These are phyloP conservation scores for Rhizoclosmatium globosum DNA, from an alignment of 192 early-diverging fungal species.

Conservation along the genomic window DNA sequence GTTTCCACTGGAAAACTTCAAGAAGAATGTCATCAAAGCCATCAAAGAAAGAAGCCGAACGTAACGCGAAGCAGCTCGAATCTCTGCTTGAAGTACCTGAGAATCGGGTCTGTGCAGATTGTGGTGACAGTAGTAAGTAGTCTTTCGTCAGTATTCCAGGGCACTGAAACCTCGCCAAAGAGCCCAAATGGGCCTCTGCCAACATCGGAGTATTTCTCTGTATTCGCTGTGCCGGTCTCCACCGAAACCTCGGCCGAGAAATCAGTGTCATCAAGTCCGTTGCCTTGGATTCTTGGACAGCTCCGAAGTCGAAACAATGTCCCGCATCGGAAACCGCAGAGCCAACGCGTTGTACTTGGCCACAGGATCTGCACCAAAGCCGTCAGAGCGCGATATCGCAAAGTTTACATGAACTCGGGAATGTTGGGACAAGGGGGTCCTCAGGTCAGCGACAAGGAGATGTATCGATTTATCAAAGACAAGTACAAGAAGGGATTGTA, in stretches of 20 bases:
- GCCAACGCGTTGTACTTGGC: slow-evolving; percentile 35
- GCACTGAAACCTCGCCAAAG: slow-evolving; percentile 5
- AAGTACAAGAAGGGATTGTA: slow-evolving; percentile 86
- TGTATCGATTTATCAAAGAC: slow-evolving; percentile 89
- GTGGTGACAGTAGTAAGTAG: slow-evolving; percentile 43
- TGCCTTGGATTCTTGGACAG: slow-evolving; percentile 88
- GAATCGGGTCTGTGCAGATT: slow-evolving; percentile 58
- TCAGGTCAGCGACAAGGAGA: slow-evolving; percentile 59
- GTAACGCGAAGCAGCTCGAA: slow-evolving; percentile 42
- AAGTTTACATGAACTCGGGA: background rate
- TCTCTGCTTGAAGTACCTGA: slow-evolving; percentile 53
- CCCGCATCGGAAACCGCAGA: slow-evolving; percentile 45
- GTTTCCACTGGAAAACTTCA: background rate
- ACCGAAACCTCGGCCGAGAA: slow-evolving; percentile 80
- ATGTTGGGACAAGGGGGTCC: background rate
- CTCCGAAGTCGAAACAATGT: slow-evolving; percentile 80
- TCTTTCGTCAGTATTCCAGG: too few relatives aligned
- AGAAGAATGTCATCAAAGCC: slow-evolving; percentile 14
- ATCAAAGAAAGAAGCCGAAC: slow-evolving; percentile 16
- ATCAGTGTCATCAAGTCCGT: slow-evolving; percentile 93
- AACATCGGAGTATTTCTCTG: slow-evolving; percentile 58
- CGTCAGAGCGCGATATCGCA: background rate
- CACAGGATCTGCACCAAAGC: background rate
- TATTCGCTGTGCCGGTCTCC: slow-evolving; percentile 61
- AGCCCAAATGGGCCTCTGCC: slow-evolving; percentile 55